A percentile compares a stretch with the other conserved stretches of the same genome.
These are phyloP conservation scores for Podospora anserina DNA, from an alignment of 495 filamentous ascomycete species.

Conservation along the genomic window DNA sequence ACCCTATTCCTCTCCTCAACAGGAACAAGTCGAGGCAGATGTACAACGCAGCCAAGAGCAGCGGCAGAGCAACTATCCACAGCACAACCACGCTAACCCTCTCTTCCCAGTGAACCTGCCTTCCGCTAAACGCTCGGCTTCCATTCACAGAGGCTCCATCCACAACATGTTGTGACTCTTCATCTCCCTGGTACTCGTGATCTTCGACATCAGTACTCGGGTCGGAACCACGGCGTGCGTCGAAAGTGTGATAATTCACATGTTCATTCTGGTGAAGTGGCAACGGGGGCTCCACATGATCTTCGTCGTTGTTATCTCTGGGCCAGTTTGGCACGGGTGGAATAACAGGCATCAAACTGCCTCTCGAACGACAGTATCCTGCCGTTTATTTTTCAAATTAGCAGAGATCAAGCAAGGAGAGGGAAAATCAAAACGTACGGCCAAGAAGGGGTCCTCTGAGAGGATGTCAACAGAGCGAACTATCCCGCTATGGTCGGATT, in stretches of 20 bases:
- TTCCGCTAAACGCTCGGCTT: neutral
- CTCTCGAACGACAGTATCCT: too few relatives aligned
- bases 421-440: too few relatives aligned
- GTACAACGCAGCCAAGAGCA: constrained; percentile 13
- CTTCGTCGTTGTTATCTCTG: too few relatives aligned
- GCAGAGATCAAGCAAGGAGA: too few relatives aligned
- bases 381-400: too few relatives aligned
- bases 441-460: too few relatives aligned
- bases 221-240: neutral
- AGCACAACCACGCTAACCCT: constrained; percentile 5
- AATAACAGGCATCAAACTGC: too few relatives aligned
- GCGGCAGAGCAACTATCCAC: constrained; percentile 12
- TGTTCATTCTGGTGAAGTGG: neutral
- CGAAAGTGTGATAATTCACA: neutral
- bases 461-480: too few relatives aligned
- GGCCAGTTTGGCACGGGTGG: too few relatives aligned
- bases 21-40: constrained; percentile 10
- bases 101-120: neutral
- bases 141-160: neutral
- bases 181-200: neutral
- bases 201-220: neutral
- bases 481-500: too few relatives aligned
- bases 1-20: neutral
- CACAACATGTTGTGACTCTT: neutral
- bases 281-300: too few relatives aligned